These are phyloP conservation scores for Skeletonema grethae DNA, from an alignment of 108 stramenopile species.

Conservation along the genomic window DNA sequence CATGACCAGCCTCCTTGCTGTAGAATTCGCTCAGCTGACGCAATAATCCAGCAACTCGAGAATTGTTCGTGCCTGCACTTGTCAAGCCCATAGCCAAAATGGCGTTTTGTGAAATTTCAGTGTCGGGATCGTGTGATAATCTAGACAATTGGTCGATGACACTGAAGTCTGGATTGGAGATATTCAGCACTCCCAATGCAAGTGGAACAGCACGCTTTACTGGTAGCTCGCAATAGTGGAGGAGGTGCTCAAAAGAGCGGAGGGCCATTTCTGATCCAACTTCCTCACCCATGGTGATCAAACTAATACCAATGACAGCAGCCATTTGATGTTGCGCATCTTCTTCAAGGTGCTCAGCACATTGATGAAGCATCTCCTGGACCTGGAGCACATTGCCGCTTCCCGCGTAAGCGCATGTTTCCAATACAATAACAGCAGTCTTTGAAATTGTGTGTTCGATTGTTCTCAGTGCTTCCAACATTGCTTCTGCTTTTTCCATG, in stretches of 20 bases:
- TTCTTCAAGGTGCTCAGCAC: constrained; percentile 96
- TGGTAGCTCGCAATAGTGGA: constrained; percentile 98
- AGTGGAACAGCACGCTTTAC: constrained; percentile 98
- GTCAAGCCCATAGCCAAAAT: constrained; percentile 95
- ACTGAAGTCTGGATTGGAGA: constrained; percentile 96
- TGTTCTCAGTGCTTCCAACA: constrained; percentile 95
- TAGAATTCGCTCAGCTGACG: constrained; percentile 98
- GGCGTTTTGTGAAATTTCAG: constrained; percentile 94
- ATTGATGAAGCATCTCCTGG: constrained; percentile 98
- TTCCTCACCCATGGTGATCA: constrained; percentile 98
- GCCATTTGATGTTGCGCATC: constrained; percentile 95
- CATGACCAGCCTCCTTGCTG: constrained; percentile 92
- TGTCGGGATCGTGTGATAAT: constrained; percentile 96
- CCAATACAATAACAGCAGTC: constrained; percentile 90
- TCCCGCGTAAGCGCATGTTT: constrained; percentile 97
- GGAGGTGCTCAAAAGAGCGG: constrained; percentile 97
- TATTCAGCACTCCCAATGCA: constrained; percentile 89
- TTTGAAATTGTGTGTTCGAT: constrained; percentile 96
- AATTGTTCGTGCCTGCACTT: constrained; percentile 99
- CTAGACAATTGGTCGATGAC: constrained; percentile 97
- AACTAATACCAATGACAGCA: constrained; percentile 93
- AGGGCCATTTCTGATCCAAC: constrained; percentile 98
- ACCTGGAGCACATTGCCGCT: constrained; percentile 98
- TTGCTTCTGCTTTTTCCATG: constrained; percentile 96
- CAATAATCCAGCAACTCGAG: constrained; percentile 96